Evolutionary conservation across 2,329 filamentous ascomycete genomes (phyloP), one percentile per base, ranked within the genome.

Genomic region (Coleophoma crateriformis): DNA sequence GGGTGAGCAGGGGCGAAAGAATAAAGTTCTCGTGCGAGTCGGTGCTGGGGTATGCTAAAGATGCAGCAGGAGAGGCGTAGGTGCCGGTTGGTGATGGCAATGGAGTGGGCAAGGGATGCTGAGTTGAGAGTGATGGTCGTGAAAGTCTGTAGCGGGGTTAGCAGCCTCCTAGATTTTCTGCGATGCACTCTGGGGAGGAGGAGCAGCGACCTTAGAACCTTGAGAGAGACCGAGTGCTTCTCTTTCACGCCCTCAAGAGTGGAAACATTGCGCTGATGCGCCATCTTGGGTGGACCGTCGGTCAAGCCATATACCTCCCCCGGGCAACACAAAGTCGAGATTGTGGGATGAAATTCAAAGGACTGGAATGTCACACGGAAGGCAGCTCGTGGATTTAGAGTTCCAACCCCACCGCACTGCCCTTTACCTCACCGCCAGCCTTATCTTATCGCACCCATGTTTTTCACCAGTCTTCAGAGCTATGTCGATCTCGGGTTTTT

Each of bases 161-260:
- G 32, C 34, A 8, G 5, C 49, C 39, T 44, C 13, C 15, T 47
- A 13, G 13, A 27, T 45, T 17, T 13, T 32, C 15, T 20, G 8
- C 12, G 15, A 33, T 20, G 19, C n/a, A 14, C 8, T 39, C 38
- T 13, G 45, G 45, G 40, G 15, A 17, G 42, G 11, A 17, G 33
- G 19, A 34, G 3, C 20, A 51, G 65, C 56, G 71, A 85, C 84
- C 84, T 73, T 35, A 88, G 72, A 45, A 88, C 88, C 73, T 91
- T 92, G 47, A 91, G 72, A 46, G 87, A 90, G 42, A 91, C 81
- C 17, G 84, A 82, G 68, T 91, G 87, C 35, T 87, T 86, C 68
- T 91, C 88, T 67, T 89, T 89, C 52, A 77, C 67, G 4, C 56
- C 51, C 49, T 65, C 64, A 35, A 58, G 46, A 19, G 54, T 57